phyloP scores from a whole-genome alignment of 306 rosid genomes.

The Medicago arabica region DNA sequence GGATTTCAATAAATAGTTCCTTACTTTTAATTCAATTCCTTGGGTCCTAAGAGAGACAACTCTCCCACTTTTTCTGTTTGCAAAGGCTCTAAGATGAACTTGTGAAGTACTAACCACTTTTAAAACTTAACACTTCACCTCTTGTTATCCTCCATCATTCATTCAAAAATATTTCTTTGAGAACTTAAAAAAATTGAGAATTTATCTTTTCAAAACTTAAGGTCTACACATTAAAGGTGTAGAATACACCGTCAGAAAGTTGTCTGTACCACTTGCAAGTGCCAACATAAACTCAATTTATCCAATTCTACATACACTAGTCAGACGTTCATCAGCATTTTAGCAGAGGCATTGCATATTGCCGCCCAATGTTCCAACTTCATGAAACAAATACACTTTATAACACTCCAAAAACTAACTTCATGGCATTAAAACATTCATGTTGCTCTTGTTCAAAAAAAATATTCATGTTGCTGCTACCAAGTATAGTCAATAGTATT shows the following conservation, averaged over 20 bases:
- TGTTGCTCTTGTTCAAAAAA: neutral
- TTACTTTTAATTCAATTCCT: too few relatives aligned
- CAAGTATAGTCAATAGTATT: conserved; percentile 33
- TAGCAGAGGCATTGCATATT: conserved; percentile 13
- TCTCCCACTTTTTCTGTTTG: conserved; percentile 21
- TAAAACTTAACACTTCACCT: conserved; percentile 25
- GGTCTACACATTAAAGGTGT: neutral
- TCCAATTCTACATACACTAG: conserved; percentile 16
- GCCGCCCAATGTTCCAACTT: conserved; percentile 19
- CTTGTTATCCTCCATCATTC: conserved; percentile 19
- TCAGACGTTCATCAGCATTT: conserved; percentile 19
- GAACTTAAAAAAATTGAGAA: conserved; percentile 24
- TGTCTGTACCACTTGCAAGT: neutral
- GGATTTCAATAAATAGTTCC: too few relatives aligned
- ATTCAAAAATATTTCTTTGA: conserved; percentile 10
- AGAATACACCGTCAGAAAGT: conserved; percentile 17
- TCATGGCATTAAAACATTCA: conserved; percentile 32
- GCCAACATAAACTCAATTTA: conserved; percentile 20
- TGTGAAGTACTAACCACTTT: conserved; percentile 25
- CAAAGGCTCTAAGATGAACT: conserved; percentile 2
- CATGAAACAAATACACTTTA: conserved; percentile 28
- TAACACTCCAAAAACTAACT: conserved; percentile 31
- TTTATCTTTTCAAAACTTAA: conserved; percentile 13
- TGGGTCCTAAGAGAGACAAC: neutral
- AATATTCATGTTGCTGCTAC: conserved; percentile 35